phyloP scores from a whole-genome alignment of 2,329 filamentous ascomycete species.

The Didymellaceae sp. region DNA sequence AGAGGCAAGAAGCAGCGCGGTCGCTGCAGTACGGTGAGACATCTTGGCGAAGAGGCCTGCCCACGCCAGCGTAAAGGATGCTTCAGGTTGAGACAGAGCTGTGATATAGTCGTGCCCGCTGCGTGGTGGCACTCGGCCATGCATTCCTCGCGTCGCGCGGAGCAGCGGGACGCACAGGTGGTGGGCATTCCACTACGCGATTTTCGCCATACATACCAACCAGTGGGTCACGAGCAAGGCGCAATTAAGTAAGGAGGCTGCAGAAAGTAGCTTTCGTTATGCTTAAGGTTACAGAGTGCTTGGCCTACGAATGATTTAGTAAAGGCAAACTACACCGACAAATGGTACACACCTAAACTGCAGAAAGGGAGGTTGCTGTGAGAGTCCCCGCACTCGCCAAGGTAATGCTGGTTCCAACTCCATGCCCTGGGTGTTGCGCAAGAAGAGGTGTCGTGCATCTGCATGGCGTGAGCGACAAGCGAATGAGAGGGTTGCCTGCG shows the following conservation, averaged over 20 bases:
- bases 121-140: constrained; percentile 6
- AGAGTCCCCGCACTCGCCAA: constrained; percentile 2
- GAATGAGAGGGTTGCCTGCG: not conserved
- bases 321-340: constrained; percentile 1
- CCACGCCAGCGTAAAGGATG: constrained; percentile 18
- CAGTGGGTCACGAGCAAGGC: constrained; percentile 20
- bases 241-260: constrained; percentile 19
- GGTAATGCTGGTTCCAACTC: constrained; percentile 2
- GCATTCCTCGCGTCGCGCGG: constrained; percentile 27
- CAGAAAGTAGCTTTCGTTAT: constrained; percentile 12
- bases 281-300: constrained; percentile 11
- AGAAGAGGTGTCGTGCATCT: constrained; percentile 1
- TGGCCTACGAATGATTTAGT: constrained; percentile 8
- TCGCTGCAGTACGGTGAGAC: constrained; percentile 22
- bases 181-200: constrained; percentile 23
- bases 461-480: constrained; percentile 6
- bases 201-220: constrained; percentile 16
- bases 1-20: constrained; percentile 25
- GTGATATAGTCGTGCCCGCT: constrained; percentile 19
- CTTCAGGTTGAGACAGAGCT: constrained; percentile 11
- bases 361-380: constrained; percentile 6
- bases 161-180: constrained; percentile 12
- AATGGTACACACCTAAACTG: constrained; percentile 6
- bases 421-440: constrained; percentile 1
- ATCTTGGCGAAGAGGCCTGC: constrained; percentile 22